Evolutionary conservation across 2,329 filamentous ascomycete genomes (phyloP).

Genomic region (Hymenoscyphus occultus): DNA sequence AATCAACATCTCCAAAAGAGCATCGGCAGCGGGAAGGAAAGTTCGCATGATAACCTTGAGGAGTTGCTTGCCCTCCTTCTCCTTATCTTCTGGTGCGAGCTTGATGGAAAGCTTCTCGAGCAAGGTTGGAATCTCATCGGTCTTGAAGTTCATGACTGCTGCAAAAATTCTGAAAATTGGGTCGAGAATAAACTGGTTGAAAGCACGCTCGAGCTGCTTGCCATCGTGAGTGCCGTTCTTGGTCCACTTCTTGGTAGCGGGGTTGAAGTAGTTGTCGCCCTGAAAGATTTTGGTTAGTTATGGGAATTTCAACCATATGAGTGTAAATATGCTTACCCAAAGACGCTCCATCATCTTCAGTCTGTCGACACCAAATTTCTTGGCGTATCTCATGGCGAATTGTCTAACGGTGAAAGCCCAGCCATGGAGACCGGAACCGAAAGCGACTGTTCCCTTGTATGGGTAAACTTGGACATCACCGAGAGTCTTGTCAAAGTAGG

Average conservation of each 20-base stretch:
- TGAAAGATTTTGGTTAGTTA: conserved; percentile 34
- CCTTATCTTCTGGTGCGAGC: conserved; percentile 80
- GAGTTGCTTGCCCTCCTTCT: conserved; percentile 94
- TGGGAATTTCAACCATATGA: not conserved
- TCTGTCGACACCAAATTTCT: conserved; percentile 99
- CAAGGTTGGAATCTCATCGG: conserved; percentile 79
- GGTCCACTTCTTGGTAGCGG: conserved; percentile 99
- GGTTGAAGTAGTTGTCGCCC: conserved; percentile 99
- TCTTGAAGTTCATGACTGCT: conserved; percentile 98
- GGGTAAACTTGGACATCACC: conserved; percentile 99
- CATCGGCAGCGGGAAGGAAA: conserved; percentile 97
- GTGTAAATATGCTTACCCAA: conserved; percentile 62
- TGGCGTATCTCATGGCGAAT: conserved; percentile 93
- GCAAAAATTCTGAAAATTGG: conserved; percentile 99
- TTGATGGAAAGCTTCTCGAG: conserved; percentile 94
- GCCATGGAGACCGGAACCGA: conserved; percentile 99
- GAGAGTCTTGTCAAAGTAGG: conserved; percentile 94
- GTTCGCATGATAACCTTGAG: conserved; percentile 98
- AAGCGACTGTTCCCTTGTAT: conserved; percentile 94
- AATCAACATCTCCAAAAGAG: conserved; percentile 99
- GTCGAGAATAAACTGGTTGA: conserved; percentile 99
- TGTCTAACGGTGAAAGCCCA: conserved; percentile 99
- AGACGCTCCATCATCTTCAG: conserved; percentile 99
- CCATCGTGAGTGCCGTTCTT: conserved; percentile 80
- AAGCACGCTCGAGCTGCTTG: conserved; percentile 91